phyloP scores from a whole-genome alignment of 1,284 basidiomycete species.

The Exobasidium cylindrosporum region DNA sequence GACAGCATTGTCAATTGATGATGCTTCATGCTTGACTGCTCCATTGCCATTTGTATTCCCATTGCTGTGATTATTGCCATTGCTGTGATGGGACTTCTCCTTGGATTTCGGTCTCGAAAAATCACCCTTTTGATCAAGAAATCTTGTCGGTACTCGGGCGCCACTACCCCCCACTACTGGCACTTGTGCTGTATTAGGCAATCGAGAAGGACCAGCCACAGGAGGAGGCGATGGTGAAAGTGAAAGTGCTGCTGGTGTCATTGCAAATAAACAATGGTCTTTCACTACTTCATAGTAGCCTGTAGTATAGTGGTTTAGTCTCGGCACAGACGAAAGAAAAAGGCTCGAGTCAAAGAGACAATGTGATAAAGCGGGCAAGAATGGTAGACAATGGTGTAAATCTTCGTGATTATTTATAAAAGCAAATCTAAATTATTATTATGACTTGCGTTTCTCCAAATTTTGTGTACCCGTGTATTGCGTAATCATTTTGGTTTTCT shows the following conservation, averaged over 20 bases:
- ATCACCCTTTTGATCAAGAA: slow-evolving; percentile 29
- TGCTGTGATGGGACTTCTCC: neutral
- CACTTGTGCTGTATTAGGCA: neutral
- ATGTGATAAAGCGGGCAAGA: too few species aligned
- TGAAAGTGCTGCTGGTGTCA: neutral
- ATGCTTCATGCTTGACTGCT: neutral
- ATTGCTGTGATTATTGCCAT: neutral
- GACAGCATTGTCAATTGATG: slow-evolving; percentile 13
- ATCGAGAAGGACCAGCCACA: neutral
- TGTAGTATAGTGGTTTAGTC: too few species aligned
- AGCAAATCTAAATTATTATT: too few species aligned
- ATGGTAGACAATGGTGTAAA: too few species aligned
- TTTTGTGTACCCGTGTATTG: too few species aligned
- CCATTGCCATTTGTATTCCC: neutral
- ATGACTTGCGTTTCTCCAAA: too few species aligned
- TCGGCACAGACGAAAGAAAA: too few species aligned
- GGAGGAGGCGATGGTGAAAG: neutral
- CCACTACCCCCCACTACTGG: slow-evolving; percentile 34
- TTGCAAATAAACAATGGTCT: too few species aligned
- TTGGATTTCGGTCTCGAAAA: slow-evolving; percentile 16
- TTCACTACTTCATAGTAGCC: too few species aligned
- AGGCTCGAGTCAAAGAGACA: too few species aligned
- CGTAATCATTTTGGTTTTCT: too few species aligned
- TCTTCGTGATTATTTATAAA: too few species aligned
- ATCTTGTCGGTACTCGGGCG: slow-evolving; percentile 39